Conservation (phyloP, 306 rosid species). For the Albizia julibrissin region DNA sequence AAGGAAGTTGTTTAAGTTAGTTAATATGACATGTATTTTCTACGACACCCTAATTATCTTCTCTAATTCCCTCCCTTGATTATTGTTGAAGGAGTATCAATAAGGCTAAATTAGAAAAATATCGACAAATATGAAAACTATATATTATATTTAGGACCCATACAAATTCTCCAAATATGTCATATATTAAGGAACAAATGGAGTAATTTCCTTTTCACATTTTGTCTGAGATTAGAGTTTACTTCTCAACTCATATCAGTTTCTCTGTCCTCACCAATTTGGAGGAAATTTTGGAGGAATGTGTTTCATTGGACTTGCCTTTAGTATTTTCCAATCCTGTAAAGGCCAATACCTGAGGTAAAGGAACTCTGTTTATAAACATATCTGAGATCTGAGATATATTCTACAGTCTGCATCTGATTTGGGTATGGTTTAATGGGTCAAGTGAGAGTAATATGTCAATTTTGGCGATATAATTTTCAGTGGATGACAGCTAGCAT, state of each 20-base stretch:
- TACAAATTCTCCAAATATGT: too few relatives aligned
- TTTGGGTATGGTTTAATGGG: not conserved
- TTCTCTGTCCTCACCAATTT: not conserved
- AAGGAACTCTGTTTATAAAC: not conserved
- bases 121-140: too few relatives aligned
- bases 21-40: too few relatives aligned
- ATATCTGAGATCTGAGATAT: not conserved
- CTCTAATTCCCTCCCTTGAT: too few relatives aligned
- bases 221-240: not conserved
- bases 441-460: not conserved
- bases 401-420: not conserved
- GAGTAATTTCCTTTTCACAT: not conserved
- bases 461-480: constrained; percentile 20
- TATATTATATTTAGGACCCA: too few relatives aligned
- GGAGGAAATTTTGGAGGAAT: not conserved
- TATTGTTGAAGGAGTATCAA: too few relatives aligned
- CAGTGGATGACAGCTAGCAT: constrained; percentile 37
- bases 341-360: not conserved
- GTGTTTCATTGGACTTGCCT: not conserved
- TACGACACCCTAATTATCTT: too few relatives aligned
- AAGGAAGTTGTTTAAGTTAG: too few relatives aligned
- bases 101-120: too few relatives aligned
- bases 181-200: too few relatives aligned
- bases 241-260: not conserved
- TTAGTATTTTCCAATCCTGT: not conserved